phyloP scores from a whole-genome alignment of 164 flowering plant species.

The Saururus chinensis region DNA sequence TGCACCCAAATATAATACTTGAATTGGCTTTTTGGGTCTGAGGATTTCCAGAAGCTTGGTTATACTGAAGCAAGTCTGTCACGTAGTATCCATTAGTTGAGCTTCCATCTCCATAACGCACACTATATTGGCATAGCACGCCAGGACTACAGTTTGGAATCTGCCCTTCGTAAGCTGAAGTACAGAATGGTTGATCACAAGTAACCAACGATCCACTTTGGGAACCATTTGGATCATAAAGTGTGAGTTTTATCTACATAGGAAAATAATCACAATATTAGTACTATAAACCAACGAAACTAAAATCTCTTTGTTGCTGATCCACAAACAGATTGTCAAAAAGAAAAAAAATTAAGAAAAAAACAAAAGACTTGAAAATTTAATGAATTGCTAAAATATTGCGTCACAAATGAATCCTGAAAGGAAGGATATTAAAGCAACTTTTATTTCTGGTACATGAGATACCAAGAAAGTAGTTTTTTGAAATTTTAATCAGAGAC shows the following conservation, averaged over 20 bases:
- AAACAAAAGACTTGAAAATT: too few species aligned
- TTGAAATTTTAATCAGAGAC: too few species aligned
- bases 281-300: background rate
- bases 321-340: too few species aligned
- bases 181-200: slow-evolving; percentile 58
- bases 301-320: too few species aligned
- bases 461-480: too few species aligned
- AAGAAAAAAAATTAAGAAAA: too few species aligned
- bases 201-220: slow-evolving; percentile 44
- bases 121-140: slow-evolving; percentile 42
- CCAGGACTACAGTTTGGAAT: slow-evolving; percentile 38
- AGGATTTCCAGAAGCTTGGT: slow-evolving; percentile 47
- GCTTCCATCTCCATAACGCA: slow-evolving; percentile 94
- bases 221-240: slow-evolving; percentile 55
- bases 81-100: slow-evolving; percentile 77
- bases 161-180: slow-evolving; percentile 3
- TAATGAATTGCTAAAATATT: too few species aligned
- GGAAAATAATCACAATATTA: background rate
- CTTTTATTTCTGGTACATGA: too few species aligned
- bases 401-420: too few species aligned
- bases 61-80: slow-evolving; percentile 39
- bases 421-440: too few species aligned
- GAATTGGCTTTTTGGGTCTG: slow-evolving; percentile 44
- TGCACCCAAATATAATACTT: slow-evolving; percentile 65
- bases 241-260: slow-evolving; percentile 56